Conservation (phyloP, 495 filamentous ascomycete species). For the Rhypophila decipiens region DNA sequence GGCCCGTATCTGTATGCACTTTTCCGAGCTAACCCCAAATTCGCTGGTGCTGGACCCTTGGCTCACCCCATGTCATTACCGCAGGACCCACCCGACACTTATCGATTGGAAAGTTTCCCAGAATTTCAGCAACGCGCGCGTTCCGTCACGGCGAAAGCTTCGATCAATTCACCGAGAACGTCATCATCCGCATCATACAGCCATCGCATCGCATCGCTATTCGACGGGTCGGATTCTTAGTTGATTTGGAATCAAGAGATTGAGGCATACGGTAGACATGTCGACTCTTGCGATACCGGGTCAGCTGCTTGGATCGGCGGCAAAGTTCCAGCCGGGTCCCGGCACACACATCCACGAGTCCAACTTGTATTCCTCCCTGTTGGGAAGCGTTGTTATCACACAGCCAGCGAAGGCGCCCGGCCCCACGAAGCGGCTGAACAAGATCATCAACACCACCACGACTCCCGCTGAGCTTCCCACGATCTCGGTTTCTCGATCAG, state of each 20-base stretch:
- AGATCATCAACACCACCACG: constrained; percentile 34
- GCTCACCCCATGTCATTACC: too few species aligned
- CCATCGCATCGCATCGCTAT: not conserved
- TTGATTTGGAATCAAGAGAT: constrained; percentile 8
- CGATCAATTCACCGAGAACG: too few species aligned
- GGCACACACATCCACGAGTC: constrained; percentile 74
- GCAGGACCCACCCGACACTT: too few species aligned
- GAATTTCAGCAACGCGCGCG: not conserved
- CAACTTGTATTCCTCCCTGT: constrained; percentile 66
- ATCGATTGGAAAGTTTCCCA: too few species aligned
- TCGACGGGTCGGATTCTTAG: not conserved
- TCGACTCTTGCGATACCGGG: constrained; percentile 55
- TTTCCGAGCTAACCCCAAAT: too few species aligned
- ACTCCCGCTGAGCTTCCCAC: constrained; percentile 29
- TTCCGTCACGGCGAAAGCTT: not conserved
- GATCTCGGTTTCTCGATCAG: constrained; percentile 32
- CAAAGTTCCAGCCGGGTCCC: constrained; percentile 61
- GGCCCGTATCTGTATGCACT: too few species aligned
- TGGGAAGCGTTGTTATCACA: constrained; percentile 52
- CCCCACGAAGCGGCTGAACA: constrained; percentile 52
- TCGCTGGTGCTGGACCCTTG: too few species aligned
- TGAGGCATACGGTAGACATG: constrained; percentile 9
- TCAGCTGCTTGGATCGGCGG: constrained; percentile 63
- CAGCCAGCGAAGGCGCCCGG: constrained; percentile 42
- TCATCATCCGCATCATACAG: too few species aligned